A percentile compares a stretch with the other conserved stretches of the same genome.
phyloP scores from a whole-genome alignment of 2,329 filamentous ascomycete species.

The Fusarium nelsonii region DNA sequence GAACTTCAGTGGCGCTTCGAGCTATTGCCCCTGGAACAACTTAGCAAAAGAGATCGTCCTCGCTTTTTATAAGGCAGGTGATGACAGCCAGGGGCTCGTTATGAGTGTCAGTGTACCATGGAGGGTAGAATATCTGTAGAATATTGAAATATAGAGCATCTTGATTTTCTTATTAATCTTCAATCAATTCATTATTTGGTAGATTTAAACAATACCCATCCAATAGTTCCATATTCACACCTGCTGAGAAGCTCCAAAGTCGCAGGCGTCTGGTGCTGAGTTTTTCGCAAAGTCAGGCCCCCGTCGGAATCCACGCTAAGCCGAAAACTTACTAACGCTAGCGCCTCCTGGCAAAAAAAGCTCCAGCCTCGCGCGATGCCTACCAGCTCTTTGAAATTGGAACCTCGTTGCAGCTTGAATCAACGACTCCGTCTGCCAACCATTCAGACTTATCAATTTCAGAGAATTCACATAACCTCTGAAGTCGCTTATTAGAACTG shows the following conservation, averaged over 20 bases:
- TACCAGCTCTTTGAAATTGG: slow-evolving; percentile 46
- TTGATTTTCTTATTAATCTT: background rate
- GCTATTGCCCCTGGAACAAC: slow-evolving; percentile 12
- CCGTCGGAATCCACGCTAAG: slow-evolving; percentile 38
- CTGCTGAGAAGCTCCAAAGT: background rate
- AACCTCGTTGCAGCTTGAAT: slow-evolving; percentile 50
- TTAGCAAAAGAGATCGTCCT: background rate
- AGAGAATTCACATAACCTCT: slow-evolving; percentile 24
- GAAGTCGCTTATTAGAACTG: slow-evolving; percentile 38
- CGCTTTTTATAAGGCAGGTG: background rate
- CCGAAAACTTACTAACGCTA: slow-evolving; percentile 44
- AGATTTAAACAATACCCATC: too few relatives aligned
- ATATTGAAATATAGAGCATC: too few relatives aligned
- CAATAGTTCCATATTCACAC: too few relatives aligned
- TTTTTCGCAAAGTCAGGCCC: slow-evolving; percentile 23
- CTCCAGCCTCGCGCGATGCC: slow-evolving; percentile 59
- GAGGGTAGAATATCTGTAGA: background rate
- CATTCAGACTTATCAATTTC: slow-evolving; percentile 42
- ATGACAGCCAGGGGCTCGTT: background rate
- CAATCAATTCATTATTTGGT: too few relatives aligned
- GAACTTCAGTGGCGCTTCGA: slow-evolving; percentile 1
- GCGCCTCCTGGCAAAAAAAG: slow-evolving; percentile 56
- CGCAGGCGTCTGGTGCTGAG: background rate
- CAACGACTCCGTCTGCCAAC: slow-evolving; percentile 41
- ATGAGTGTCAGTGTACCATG: background rate